Base-by-base conservation (phyloP, 208 protist species). In the Crithidia acanthocephali region DNA sequence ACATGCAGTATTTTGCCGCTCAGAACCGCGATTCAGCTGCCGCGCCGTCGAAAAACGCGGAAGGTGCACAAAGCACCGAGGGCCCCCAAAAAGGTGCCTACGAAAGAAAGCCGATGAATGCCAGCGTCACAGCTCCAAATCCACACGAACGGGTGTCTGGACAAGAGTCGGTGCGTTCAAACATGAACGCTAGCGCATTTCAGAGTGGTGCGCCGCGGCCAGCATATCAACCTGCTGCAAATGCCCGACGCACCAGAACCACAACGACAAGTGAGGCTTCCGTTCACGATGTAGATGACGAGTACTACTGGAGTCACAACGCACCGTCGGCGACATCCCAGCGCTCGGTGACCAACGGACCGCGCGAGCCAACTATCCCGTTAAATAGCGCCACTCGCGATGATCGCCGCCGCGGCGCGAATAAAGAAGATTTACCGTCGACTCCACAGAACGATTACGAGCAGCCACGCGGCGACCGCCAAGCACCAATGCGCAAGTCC, bases 401-500 rank as follows among this genome's bases (percentile, higher is more conserved):
- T 20, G 30, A 66, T n/a, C 15, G 44, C 9, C 18, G 18, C 28
- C 61, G 47, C 10, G 30, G 2, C 6, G 30, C 8, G 3, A n/a
- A 10, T 3, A 23, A 66, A n/a, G 32, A 66, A 30, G 47, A 66
- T 18, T 2, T 56, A 11, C 27, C 30, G 11, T 32, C 25, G 9
- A 53, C 50, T 13, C 35, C 47, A 2, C 62, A 42, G 53, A 76
- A 55, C 18, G 27, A 33, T 10, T 69, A 69, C 37, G 42, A 33
- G 33, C 70, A 76, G 33, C 44, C 61, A 22, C 70, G n/a, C 8
- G 62, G 55, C 30, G 70, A 76, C n/a, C 70, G 42, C 8, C 70
- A 76, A 1, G 55, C 44, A 16, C 60, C 60, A 45, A 0, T 64
- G 25, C 44, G 47, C 0, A 68, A 69, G 40, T 58, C 35, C 2